These are phyloP conservation scores for Aspergillus caelatus DNA, from an alignment of 2,329 filamentous ascomycete species.

Conservation along the genomic window DNA sequence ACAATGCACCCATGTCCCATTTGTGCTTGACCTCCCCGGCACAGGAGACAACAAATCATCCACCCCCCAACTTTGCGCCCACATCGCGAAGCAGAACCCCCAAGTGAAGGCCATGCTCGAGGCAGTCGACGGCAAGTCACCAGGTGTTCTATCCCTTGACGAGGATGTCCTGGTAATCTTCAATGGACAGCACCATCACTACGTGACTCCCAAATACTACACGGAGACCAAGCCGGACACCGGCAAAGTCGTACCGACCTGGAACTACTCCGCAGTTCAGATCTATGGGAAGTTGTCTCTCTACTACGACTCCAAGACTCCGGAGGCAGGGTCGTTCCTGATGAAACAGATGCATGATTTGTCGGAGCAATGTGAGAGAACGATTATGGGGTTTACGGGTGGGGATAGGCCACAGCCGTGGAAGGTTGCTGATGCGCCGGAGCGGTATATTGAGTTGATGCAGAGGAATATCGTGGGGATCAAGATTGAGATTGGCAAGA, in stretches of 20 bases:
- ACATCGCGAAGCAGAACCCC: conserved; percentile 65
- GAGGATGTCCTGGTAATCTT: conserved; percentile 65
- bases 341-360: conserved; percentile 47
- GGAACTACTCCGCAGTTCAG: conserved; percentile 70
- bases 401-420: conserved; percentile 56
- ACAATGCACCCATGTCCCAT: conserved; percentile 66
- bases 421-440: conserved; percentile 63
- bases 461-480: conserved; percentile 64
- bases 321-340: conserved; percentile 54
- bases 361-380: conserved; percentile 53
- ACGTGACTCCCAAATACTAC: conserved; percentile 71
- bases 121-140: conserved; percentile 26
- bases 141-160: conserved; percentile 34
- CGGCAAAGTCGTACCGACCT: conserved; percentile 70
- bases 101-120: conserved; percentile 65
- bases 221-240: conserved; percentile 64
- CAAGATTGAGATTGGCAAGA: conserved; percentile 57
- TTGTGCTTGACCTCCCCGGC: conserved; percentile 53
- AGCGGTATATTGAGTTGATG: conserved; percentile 58
- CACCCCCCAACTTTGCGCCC: conserved; percentile 56
- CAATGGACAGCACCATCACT: conserved; percentile 61
- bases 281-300: conserved; percentile 62
- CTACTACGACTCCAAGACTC: conserved; percentile 53
- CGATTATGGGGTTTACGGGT: conserved; percentile 61
- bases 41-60: conserved; percentile 34